Evolutionary conservation across 2,329 filamentous ascomycete species (phyloP).

Genomic region (Exophiala aquamarina): DNA sequence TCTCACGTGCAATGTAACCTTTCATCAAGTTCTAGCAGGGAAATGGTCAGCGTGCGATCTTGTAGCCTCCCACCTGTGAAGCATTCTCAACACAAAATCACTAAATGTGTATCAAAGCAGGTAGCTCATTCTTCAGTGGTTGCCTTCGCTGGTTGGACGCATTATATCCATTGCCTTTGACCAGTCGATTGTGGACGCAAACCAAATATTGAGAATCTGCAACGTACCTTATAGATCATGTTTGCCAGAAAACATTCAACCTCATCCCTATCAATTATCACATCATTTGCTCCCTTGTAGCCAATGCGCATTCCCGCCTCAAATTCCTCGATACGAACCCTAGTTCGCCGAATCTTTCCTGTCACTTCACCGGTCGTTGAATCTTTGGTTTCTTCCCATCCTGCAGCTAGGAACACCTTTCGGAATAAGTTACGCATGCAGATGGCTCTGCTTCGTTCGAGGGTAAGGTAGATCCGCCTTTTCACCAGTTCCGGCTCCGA

Average conservation of each 20-base stretch:
- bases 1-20: constrained; percentile 91
- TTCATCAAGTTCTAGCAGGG: constrained; percentile 82
- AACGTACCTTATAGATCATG: constrained; percentile 91
- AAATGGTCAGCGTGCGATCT: constrained; percentile 9
- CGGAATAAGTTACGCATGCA: constrained; percentile 86
- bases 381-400: constrained; percentile 76
- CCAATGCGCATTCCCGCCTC: constrained; percentile 77
- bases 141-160: too few species aligned
- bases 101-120: too few species aligned
- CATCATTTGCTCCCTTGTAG: constrained; percentile 50
- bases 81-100: too few species aligned
- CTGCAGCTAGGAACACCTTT: constrained; percentile 84
- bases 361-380: constrained; percentile 47
- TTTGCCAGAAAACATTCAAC: constrained; percentile 94
- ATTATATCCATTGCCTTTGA: too few species aligned
- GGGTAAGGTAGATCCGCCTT: constrained; percentile 87
- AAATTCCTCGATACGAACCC: constrained; percentile 82
- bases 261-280: constrained; percentile 79
- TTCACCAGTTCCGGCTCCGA: constrained; percentile 93
- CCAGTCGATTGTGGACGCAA: too few species aligned
- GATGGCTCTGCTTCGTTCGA: constrained; percentile 89
- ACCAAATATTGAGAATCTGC: too few species aligned
- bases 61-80: too few species aligned
- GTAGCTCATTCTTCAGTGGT: too few species aligned
- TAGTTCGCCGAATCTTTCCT: constrained; percentile 60